Base-by-base conservation (phyloP, 192 early-diverging fungal species). In the Linderina pennispora region DNA sequence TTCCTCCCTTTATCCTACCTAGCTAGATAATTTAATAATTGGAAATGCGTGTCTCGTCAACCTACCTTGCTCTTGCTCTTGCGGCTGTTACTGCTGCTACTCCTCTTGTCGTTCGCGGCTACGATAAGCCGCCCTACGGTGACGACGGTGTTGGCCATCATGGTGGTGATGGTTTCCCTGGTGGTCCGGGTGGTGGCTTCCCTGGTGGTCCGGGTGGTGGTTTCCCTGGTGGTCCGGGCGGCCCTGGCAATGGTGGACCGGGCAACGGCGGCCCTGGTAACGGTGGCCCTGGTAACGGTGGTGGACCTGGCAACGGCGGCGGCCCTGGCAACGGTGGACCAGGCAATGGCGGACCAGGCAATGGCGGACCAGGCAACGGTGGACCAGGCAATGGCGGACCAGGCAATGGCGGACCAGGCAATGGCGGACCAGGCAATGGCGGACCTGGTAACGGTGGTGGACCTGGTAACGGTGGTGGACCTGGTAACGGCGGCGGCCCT, bases 171-270 rank as follows among this genome's bases (percentile, higher is more conserved):
- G 25, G 25, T 13, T 8, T 42, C 26, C 39, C 13, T 14, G 41
- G 41, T 21, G 26, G 23, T 39, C 31, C 36, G 31, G 51, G 51
- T 20, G 36, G 36, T 23, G 36, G 44, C 43, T 22, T 44, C 35
- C 33, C n/a, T 22, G 23, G 36, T 25, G 40, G 40, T 13, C 33
- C 25, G 21, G 41, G 20, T 22, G 23, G 36, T 25, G 40, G 40
- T 13, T 41, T 25, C 24, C 22, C 21, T 14, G 46, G 54, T 8
- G 45, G 33, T 21, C 31, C 23, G 20, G 47, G 45, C 3, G 54
- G 45, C 11, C 36, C 14, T 11, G 53, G 54, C 37, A 40, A 26
- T 25, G 46, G 46, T n/a, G n/a, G n/a, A n/a, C n/a, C n/a, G n/a
- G n/a, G n/a, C n/a, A 21, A 21, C 19, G n/a, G 42, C 26, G 49